Base-by-base conservation (phyloP, 202 grass and related monocot species). In the Panicum hallii region DNA sequence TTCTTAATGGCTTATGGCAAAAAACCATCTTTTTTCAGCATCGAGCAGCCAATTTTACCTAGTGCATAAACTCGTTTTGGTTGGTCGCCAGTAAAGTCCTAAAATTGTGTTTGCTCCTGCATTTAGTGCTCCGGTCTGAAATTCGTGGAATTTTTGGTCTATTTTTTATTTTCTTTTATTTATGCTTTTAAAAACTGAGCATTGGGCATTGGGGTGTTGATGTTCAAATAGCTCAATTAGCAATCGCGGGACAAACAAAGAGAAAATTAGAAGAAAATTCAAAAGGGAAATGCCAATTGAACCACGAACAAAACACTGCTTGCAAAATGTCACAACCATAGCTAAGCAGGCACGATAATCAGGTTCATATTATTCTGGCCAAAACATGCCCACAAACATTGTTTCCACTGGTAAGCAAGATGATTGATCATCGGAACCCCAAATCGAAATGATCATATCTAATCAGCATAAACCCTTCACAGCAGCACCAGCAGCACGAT, bases 291-390 rank as follows among this genome's bases (percentile, higher is more conserved):
- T 49, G 26, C 9, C 23, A 38, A 30, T 62, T 26, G 23, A 62
- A 32, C 56, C 56, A 58, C 26, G 11, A 62, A 12, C 11, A 62
- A 30, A 4, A 30, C n/a, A 26, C 1, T 26, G n/a, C 0, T 11
- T 22, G 20, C 55, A 56, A 56, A 72, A 26, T 13, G 9, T 16
- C 57, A 71, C 17, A 63, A 26, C 12, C n/a, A 65, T 40, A 15
- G 63, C 46, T 48, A 73, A 65, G 0, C 56, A 63, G 56, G 48
- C n/a, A 9, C 20, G 71, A 53, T n/a, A 72, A 55, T 48, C 57
- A 34, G 49, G 36, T 76, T 67, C 36, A 76, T 67, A 43, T 86
- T 80, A 80, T 86, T 86, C 14, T 43, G 54, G 43, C 70, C 16
- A 74, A 50, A 28, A 55, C 84, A 80, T 61, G 36, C 54, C 49